A percentile compares a stretch with the other conserved stretches of the same genome.
Evolutionary conservation across 1,284 basidiomycete species (phyloP).

Genomic region (Phlebopus sp.): DNA sequence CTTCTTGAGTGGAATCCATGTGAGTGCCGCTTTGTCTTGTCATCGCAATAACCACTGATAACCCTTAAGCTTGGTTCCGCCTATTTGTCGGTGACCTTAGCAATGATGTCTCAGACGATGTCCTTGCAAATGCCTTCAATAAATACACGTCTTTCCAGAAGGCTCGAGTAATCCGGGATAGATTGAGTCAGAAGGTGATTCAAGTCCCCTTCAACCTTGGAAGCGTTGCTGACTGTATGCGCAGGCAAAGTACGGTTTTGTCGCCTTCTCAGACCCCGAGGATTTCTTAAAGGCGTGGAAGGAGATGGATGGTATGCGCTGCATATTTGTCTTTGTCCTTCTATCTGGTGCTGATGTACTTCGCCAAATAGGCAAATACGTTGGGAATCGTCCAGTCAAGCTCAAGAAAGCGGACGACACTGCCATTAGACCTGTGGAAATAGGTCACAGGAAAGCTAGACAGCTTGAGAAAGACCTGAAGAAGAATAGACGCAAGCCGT

Average conservation of each 20-base stretch:
- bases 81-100: constrained; percentile 98
- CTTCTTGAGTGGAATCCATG: constrained; percentile 97
- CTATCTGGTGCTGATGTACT: constrained; percentile 8
- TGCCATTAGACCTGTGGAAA: constrained; percentile 87
- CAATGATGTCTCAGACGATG: constrained; percentile 96
- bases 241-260: constrained; percentile 96
- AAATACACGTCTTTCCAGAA: constrained; percentile 93
- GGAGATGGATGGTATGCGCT: constrained; percentile 90
- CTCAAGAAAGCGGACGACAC: constrained; percentile 84
- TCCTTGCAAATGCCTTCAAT: constrained; percentile 88
- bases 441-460: constrained; percentile 87
- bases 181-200: constrained; percentile 84
- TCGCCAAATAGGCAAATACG: constrained; percentile 80
- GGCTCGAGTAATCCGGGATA: constrained; percentile 91
- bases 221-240: constrained; percentile 7
- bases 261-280: constrained; percentile 97
- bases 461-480: constrained; percentile 78
- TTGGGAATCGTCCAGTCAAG: constrained; percentile 91
- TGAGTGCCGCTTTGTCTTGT: constrained; percentile 41
- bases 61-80: constrained; percentile 84
- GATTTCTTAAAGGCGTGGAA: constrained; percentile 99
- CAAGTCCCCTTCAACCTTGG: constrained; percentile 8
- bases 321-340: neutral
- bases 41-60: constrained; percentile 1
- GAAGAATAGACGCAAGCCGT: constrained; percentile 77